Base-by-base conservation (phyloP, 108 stramenopile species). In the Discostella pseudostelligera region DNA sequence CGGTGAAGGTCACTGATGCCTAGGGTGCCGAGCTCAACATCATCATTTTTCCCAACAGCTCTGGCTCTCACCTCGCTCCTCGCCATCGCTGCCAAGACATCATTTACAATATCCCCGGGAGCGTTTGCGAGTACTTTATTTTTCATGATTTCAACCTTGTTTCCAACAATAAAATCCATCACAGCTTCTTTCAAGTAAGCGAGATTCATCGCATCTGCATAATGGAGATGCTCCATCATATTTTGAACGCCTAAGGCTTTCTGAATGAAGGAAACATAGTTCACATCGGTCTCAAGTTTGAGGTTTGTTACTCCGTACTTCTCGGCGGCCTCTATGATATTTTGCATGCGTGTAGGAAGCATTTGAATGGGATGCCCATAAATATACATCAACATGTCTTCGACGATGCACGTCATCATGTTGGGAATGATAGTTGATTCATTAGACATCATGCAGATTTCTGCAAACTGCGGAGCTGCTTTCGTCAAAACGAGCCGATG, bases 251-350 rank as follows among this genome's bases (percentile, higher is more conserved):
- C 14, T 43, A n/a, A 43, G 2, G 12, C 2, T 3, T 43, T 2
- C n/a, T 43, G 7, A 43, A n/a, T 43, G 2, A 43, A 43, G 12
- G n/a, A 43, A 11, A 43, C 42, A 43, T 32, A 32, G 4, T 32
- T 5, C 6, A n/a, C 42, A 1, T 43, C 42, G 12, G 42, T 8
- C 42, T 43, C 14, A 12, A 43, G 42, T 16, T 43, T 43, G 14
- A 43, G 42, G n/a, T 43, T 43, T 2, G n/a, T 16, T n/a, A 43
- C 42, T n/a, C 42, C 42, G n/a, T 43, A 43, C 42, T 43, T 43
- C 6, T 43, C 10, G 2, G 14, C 42, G 1, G 42, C 42, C 12
- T 43, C 42, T 1, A 43, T 43, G 42, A 43, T 43, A 12, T 43
- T 16, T 8, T 43, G 2, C 42, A n/a, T 16, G 42, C n/a, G 32